Conservation (phyloP, 192 early-diverging fungal genomes). For the Backusella psychrophila region DNA sequence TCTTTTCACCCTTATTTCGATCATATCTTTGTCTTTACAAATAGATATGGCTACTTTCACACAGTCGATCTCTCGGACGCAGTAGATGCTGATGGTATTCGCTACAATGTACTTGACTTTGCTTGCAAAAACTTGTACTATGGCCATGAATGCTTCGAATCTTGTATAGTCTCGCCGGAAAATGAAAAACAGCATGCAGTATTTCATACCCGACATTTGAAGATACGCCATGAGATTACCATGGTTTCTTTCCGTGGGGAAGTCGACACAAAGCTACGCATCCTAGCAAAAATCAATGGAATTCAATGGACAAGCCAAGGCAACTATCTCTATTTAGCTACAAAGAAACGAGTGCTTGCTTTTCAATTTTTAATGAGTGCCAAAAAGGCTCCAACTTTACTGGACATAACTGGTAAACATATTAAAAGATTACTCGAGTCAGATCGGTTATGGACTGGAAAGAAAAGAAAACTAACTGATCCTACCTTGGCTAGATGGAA, state of each 20-base stretch:
- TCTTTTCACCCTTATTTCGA: conserved; percentile 42
- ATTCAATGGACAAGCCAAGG: conserved; percentile 44
- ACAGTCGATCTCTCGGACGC: conserved; percentile 39
- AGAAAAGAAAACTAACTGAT: conserved; percentile 6
- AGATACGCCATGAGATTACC: conserved; percentile 44
- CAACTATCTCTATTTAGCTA: conserved; percentile 41
- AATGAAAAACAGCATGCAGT: background rate
- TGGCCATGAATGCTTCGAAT: background rate
- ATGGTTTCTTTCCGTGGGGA: conserved; percentile 51
- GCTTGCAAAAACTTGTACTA: background rate
- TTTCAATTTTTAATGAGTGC: conserved; percentile 33
- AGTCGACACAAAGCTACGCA: conserved; percentile 32
- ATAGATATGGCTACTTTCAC: conserved; percentile 51
- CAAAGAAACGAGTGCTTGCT: conserved; percentile 38
- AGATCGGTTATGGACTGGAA: background rate
- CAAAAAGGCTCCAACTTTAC: background rate
- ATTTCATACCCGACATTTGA: conserved; percentile 7
- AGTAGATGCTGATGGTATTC: conserved; percentile 9
- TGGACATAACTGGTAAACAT: conserved; percentile 10
- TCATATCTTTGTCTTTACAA: conserved; percentile 41
- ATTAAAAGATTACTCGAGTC: conserved; percentile 9
- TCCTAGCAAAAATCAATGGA: conserved; percentile 44
- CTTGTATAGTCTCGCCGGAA: background rate
- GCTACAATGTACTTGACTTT: conserved; percentile 13
- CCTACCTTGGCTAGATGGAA: conserved; percentile 4